Percentiles rank a stretch among this genome's conserved stretches.
Conservation (phyloP, 345 rosid species). For the Noccaea bulbosa region DNA sequence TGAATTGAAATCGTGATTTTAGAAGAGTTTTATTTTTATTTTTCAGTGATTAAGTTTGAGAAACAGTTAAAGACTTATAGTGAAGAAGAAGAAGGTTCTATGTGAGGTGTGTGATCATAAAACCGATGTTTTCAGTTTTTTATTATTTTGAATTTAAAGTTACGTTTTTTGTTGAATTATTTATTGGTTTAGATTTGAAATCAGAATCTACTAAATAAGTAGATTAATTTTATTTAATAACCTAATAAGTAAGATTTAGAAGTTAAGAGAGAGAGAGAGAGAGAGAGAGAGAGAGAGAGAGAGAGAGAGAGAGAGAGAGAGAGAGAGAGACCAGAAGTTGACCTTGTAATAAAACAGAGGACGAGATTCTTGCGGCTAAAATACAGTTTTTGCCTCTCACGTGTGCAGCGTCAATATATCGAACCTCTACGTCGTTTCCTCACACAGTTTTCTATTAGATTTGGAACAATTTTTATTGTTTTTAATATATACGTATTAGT, state of each 20-base stretch:
- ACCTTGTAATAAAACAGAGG: conserved; percentile 47
- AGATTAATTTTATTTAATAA: neutral
- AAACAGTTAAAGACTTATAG: conserved; percentile 27
- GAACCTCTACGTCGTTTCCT: conserved; percentile 21
- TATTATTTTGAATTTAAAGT: conserved; percentile 33
- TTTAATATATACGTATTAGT: conserved; percentile 10
- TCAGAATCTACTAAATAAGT: conserved; percentile 34
- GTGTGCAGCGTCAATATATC: conserved; percentile 49
- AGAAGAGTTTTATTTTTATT: neutral
- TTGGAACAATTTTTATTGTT: conserved; percentile 1
- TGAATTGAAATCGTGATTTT: neutral
- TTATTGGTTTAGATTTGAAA: conserved; percentile 42
- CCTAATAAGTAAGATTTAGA: conserved; percentile 11
- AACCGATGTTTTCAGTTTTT: conserved; percentile 29
- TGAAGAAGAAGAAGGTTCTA: conserved; percentile 41
- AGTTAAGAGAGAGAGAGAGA: conserved; percentile 38
- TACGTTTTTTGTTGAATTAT: conserved; percentile 28
- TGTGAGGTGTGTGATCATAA: conserved; percentile 41
- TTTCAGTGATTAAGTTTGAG: conserved; percentile 24
- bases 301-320: conserved; percentile 42
- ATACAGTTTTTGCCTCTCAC: conserved; percentile 41
- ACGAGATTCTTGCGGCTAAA: conserved; percentile 47
- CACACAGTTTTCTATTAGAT: conserved; percentile 22
- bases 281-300: conserved; percentile 43
- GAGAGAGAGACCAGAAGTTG: conserved; percentile 46